Conservation (phyloP, 345 rosid genomes). For the Raphanus sativus region DNA sequence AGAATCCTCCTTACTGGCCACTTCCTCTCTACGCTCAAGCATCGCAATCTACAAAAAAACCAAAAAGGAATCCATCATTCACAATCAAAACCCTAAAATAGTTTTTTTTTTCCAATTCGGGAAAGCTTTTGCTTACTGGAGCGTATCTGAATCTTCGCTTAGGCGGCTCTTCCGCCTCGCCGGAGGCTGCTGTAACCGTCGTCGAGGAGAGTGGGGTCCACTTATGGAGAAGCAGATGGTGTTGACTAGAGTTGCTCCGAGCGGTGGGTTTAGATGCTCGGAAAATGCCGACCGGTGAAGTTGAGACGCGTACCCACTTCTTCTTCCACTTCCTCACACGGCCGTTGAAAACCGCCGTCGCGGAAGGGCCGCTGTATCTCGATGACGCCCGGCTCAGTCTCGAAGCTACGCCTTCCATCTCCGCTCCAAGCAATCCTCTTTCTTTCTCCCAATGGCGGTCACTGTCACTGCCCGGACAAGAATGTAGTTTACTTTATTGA, state of each 20-base stretch:
- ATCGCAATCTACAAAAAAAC: constrained; percentile 55
- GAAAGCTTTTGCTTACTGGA: constrained; percentile 52
- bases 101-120: neutral
- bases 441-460: neutral
- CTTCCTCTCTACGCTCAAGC: constrained; percentile 57
- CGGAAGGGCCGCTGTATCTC: constrained; percentile 61
- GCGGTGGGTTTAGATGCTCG: constrained; percentile 50
- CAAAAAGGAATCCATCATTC: too few species aligned
- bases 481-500: constrained; percentile 17
- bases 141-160: constrained; percentile 78
- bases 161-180: constrained; percentile 64
- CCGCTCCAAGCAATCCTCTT: neutral
- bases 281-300: constrained; percentile 41
- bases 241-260: constrained; percentile 32
- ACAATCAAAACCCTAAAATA: constrained; percentile 2
- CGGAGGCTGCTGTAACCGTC: constrained; percentile 32
- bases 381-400: constrained; percentile 70
- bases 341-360: constrained; percentile 76
- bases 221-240: constrained; percentile 74
- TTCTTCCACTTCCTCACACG: constrained; percentile 97
- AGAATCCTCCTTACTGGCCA: constrained; percentile 43
- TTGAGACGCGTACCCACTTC: constrained; percentile 90
- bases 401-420: constrained; percentile 87
- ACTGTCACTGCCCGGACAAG: constrained; percentile 6
- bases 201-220: constrained; percentile 79